Evolutionary conservation across 1,284 basidiomycete species (phyloP).

Genomic region (Flammula alnicola): DNA sequence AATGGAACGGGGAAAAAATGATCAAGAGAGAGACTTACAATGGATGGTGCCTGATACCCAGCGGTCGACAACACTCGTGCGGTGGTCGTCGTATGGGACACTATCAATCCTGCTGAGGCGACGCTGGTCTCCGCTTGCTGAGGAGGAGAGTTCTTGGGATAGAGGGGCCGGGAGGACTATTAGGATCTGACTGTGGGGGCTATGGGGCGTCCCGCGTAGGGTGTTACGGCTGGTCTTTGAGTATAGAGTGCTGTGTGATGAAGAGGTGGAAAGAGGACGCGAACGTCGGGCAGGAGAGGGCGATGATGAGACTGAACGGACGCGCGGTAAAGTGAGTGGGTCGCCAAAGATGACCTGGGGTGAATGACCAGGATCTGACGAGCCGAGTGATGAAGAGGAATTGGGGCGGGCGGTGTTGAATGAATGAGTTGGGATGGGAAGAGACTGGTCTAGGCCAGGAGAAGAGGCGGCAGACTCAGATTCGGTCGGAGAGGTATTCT

Average conservation of each 20-base stretch:
- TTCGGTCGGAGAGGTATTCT: constrained; percentile 20
- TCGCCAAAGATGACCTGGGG: too few relatives aligned
- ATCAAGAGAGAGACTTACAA: background rate
- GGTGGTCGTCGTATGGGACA: too few relatives aligned
- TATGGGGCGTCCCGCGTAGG: constrained; percentile 55
- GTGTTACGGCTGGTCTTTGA: constrained; percentile 39
- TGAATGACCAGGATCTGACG: too few relatives aligned
- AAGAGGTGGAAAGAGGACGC: constrained; percentile 47
- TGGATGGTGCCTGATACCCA: constrained; percentile 2
- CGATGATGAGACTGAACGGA: constrained; percentile 21
- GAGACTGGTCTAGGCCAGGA: constrained; percentile 18
- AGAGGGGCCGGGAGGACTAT: constrained; percentile 52
- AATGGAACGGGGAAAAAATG: background rate
- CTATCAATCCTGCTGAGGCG: too few relatives aligned
- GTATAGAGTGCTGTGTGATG: constrained; percentile 41
- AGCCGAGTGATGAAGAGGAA: constrained; percentile 30
- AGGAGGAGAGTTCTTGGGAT: constrained; percentile 18
- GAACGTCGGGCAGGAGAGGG: constrained; percentile 25
- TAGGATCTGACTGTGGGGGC: constrained; percentile 57
- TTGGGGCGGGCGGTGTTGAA: constrained; percentile 25
- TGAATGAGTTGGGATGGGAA: constrained; percentile 27
- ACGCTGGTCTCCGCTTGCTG: too few relatives aligned
- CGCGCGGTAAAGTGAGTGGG: too few relatives aligned
- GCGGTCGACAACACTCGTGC: constrained; percentile 4
- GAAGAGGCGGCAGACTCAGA: constrained; percentile 18